These are phyloP conservation scores for Calycina marina DNA, from an alignment of 2,329 filamentous ascomycete species.

Conservation along the genomic window DNA sequence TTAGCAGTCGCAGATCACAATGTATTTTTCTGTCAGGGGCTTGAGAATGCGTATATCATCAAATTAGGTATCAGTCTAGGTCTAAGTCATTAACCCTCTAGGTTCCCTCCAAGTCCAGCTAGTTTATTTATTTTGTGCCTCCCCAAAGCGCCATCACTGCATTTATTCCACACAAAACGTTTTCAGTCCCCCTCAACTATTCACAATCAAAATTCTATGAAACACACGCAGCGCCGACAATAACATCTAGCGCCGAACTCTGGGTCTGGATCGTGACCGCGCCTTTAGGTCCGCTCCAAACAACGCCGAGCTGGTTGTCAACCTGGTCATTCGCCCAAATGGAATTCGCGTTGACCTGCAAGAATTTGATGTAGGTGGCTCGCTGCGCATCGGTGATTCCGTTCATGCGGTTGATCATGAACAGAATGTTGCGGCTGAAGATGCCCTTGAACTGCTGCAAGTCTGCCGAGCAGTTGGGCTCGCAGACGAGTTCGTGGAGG, in stretches of 20 bases:
- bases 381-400: slow-evolving; percentile 28
- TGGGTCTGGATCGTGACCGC: slow-evolving; percentile 44
- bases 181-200: background rate
- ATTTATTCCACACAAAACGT: no score
- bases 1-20: no score
- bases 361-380: slow-evolving; percentile 35
- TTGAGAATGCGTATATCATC: no score
- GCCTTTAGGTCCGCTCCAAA: slow-evolving; percentile 49
- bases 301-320: slow-evolving; percentile 38
- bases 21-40: no score
- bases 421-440: slow-evolving; percentile 48
- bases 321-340: slow-evolving; percentile 48
- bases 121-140: no score
- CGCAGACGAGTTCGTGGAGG: slow-evolving; percentile 39
- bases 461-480: slow-evolving; percentile 30
- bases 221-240: slow-evolving; percentile 40
- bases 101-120: no score
- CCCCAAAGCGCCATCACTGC: no score
- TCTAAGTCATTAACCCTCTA: no score
- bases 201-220: background rate
- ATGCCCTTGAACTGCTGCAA: slow-evolving; percentile 59
- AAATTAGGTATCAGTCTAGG: no score
- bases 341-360: slow-evolving; percentile 45
- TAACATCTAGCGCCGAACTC: slow-evolving; percentile 48
- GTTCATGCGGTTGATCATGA: slow-evolving; percentile 30